Evolutionary conservation across 306 rosid species (phyloP).

Genomic region (Rosa persica): DNA sequence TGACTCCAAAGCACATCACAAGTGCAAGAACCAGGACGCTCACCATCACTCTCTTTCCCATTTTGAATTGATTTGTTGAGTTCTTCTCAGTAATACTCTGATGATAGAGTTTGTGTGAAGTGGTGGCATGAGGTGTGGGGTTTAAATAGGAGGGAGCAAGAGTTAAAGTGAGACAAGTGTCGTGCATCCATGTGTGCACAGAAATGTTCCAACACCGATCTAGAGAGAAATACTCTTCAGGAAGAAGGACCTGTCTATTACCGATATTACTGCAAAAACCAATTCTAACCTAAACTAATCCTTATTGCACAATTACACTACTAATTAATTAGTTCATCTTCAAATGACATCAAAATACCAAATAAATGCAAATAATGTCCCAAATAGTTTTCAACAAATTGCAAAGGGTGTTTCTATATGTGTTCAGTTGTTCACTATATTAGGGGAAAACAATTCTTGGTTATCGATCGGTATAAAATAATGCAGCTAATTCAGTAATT

Average conservation of each 20-base stretch:
- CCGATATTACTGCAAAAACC: background rate
- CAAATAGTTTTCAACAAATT: no score
- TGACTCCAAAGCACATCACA: slow-evolving; percentile 49
- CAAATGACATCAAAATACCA: no score
- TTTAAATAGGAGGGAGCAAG: slow-evolving; percentile 34
- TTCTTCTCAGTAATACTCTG: background rate
- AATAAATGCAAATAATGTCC: no score
- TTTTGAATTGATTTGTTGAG: slow-evolving; percentile 10
- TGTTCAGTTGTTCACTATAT: no score
- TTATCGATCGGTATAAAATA: no score
- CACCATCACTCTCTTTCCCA: slow-evolving; percentile 33
- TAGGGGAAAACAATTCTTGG: no score
- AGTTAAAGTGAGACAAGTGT: slow-evolving; percentile 37
- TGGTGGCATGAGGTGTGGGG: background rate
- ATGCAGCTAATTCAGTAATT: no score
- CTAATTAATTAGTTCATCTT: no score
- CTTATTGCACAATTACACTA: background rate
- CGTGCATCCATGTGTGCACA: slow-evolving; percentile 30
- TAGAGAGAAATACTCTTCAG: background rate
- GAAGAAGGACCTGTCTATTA: background rate
- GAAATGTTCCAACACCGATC: background rate
- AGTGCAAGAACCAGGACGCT: slow-evolving; percentile 49
- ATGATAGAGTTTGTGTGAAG: background rate
- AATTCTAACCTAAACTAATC: background rate
- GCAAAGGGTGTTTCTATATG: no score